Evolutionary conservation across 768 basidiomycete species (phyloP).

Genomic region (Rhizopogon vinicolor): DNA sequence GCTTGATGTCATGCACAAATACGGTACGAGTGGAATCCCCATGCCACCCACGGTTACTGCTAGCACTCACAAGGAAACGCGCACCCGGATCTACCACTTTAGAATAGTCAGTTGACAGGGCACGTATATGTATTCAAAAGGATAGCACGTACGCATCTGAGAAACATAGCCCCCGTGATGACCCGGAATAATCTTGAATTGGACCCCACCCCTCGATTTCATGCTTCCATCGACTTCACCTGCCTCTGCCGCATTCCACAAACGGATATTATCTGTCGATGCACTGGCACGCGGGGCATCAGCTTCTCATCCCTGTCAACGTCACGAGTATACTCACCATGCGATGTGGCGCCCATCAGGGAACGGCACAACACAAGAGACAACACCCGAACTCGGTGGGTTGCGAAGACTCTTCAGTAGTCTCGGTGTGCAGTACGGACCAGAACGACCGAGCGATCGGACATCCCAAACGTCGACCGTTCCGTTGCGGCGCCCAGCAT

Average conservation of each 20-base stretch:
- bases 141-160: slow-evolving; percentile 71
- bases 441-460: slow-evolving; percentile 66
- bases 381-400: slow-evolving; percentile 83
- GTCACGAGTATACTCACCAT: slow-evolving; percentile 51
- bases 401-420: slow-evolving; percentile 81
- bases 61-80: slow-evolving; percentile 84
- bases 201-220: slow-evolving; percentile 63
- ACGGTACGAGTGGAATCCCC: slow-evolving; percentile 89
- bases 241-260: slow-evolving; percentile 89
- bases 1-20: slow-evolving; percentile 84
- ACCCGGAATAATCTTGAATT: slow-evolving; percentile 93
- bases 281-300: slow-evolving; percentile 47
- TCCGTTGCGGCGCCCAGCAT: slow-evolving; percentile 87
- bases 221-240: slow-evolving; percentile 60
- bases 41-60: slow-evolving; percentile 92
- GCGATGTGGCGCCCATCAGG: slow-evolving; percentile 91
- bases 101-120: slow-evolving; percentile 19
- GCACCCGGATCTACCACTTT: slow-evolving; percentile 83
- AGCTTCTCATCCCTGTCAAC: slow-evolving; percentile 12
- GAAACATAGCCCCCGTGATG: slow-evolving; percentile 95
- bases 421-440: slow-evolving; percentile 62
- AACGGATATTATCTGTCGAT: slow-evolving; percentile 85
- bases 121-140: slow-evolving; percentile 7
- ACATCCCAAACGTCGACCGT: slow-evolving; percentile 94
- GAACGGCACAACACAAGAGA: slow-evolving; percentile 87